phyloP scores from a whole-genome alignment of 2,329 filamentous ascomycete species.

The Paecilomyces niveus region DNA sequence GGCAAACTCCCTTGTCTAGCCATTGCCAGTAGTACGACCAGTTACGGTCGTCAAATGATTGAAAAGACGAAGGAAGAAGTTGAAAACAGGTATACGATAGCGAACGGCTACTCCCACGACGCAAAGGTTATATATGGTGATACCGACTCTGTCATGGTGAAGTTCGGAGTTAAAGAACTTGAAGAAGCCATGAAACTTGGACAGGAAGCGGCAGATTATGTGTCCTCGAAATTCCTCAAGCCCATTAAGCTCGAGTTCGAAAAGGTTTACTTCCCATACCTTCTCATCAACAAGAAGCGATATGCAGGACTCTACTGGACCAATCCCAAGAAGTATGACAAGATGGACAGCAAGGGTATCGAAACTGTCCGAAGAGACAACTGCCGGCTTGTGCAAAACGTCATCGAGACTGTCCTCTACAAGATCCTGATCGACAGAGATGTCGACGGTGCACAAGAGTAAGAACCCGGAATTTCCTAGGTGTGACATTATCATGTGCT shows the following conservation, averaged over 20 bases:
- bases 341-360: slow-evolving; percentile 99
- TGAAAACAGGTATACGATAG: slow-evolving; percentile 79
- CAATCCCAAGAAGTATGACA: slow-evolving; percentile 87
- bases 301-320: slow-evolving; percentile 99
- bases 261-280: slow-evolving; percentile 96
- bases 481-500: slow-evolving; percentile 18
- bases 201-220: slow-evolving; percentile 81
- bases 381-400: slow-evolving; percentile 87
- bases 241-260: slow-evolving; percentile 99
- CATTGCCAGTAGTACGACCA: slow-evolving; percentile 94
- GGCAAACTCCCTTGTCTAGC: slow-evolving; percentile 91
- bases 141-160: slow-evolving; percentile 99
- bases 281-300: slow-evolving; percentile 99
- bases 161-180: slow-evolving; percentile 86
- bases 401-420: slow-evolving; percentile 90
- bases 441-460: slow-evolving; percentile 86
- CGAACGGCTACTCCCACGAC: slow-evolving; percentile 90
- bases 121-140: slow-evolving; percentile 98
- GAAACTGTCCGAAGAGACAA: slow-evolving; percentile 97
- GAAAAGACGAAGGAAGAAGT: slow-evolving; percentile 97
- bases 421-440: slow-evolving; percentile 96
- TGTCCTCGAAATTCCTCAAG: slow-evolving; percentile 87
- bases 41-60: slow-evolving; percentile 98
- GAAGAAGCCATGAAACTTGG: slow-evolving; percentile 88
- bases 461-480: slow-evolving; percentile 28